Evolutionary conservation across 2,329 filamentous ascomycete species (phyloP).

Genomic region (Podosphaera fusca): DNA sequence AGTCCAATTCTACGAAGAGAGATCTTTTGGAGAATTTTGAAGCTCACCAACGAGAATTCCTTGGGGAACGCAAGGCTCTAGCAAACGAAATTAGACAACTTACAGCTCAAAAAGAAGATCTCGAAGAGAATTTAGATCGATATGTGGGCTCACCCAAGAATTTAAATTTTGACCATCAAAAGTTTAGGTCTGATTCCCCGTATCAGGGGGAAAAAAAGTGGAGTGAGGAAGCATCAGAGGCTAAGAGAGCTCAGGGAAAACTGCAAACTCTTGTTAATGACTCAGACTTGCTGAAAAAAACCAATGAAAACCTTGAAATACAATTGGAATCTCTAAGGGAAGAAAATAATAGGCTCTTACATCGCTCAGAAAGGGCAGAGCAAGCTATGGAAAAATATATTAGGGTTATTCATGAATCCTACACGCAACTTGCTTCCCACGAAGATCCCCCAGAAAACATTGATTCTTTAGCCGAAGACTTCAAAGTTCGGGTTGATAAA

Average conservation of each 20-base stretch:
- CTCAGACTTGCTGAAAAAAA: constrained; percentile 33
- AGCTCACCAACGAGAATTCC: constrained; percentile 69
- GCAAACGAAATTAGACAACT: constrained; percentile 59
- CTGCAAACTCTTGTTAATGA: constrained; percentile 40
- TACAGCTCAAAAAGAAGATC: constrained; percentile 60
- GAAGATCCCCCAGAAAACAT: constrained; percentile 31
- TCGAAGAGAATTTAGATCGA: constrained; percentile 78
- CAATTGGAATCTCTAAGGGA: constrained; percentile 33
- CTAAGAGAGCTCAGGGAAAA: constrained; percentile 35
- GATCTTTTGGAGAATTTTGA: constrained; percentile 92
- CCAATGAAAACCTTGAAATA: constrained; percentile 32
- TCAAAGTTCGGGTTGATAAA: constrained; percentile 34
- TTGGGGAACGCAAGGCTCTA: constrained; percentile 60
- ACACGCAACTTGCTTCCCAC: constrained; percentile 32
- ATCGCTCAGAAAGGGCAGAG: constrained; percentile 26
- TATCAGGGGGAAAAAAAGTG: constrained; percentile 43
- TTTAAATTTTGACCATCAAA: constrained; percentile 35
- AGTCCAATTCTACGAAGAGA: constrained; percentile 76
- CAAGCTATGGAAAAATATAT: constrained; percentile 28
- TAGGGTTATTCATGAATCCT: constrained; percentile 32
- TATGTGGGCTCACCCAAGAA: constrained; percentile 65
- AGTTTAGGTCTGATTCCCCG: constrained; percentile 43
- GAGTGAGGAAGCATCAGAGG: constrained; percentile 32
- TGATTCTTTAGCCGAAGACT: constrained; percentile 32
- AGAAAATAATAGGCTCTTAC: constrained; percentile 27